Conservation (phyloP, 2,329 filamentous ascomycete species). For the Clarireedia monteithiana region DNA sequence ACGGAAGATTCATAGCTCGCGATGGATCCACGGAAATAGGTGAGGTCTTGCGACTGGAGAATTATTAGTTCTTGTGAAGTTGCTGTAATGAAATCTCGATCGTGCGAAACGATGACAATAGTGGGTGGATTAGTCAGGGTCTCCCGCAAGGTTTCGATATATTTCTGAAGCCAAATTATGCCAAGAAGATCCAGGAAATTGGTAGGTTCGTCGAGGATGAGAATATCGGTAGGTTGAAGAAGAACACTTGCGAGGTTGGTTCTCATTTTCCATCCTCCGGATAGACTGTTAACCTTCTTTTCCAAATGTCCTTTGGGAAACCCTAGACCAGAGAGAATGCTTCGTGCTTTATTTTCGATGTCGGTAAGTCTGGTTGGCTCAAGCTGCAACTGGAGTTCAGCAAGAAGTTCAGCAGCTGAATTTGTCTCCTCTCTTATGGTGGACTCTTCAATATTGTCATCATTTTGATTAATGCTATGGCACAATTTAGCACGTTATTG, state of each 20-base stretch:
- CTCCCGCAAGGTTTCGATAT: conserved; percentile 53
- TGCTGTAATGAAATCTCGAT: conserved; percentile 70
- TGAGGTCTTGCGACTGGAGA: conserved; percentile 61
- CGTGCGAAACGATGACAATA: conserved; percentile 74
- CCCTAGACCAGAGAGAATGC: conserved; percentile 47
- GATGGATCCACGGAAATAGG: conserved; percentile 69
- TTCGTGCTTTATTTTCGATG: conserved; percentile 58
- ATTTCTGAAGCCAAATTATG: conserved; percentile 76
- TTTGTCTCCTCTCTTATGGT: conserved; percentile 57
- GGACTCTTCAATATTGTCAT: conserved; percentile 48
- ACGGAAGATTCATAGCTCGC: conserved; percentile 62
- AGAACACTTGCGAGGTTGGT: conserved; percentile 57
- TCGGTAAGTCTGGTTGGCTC: conserved; percentile 58
- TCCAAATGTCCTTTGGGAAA: conserved; percentile 57
- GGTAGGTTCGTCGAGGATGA: conserved; percentile 80
- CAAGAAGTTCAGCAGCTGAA: conserved; percentile 61
- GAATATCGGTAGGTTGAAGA: conserved; percentile 64
- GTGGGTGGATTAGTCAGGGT: conserved; percentile 49
- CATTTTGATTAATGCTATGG: conserved; percentile 39
- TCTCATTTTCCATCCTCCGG: conserved; percentile 71
- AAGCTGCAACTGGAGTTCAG: conserved; percentile 58
- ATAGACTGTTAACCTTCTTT: conserved; percentile 56
- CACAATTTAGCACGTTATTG: background rate
- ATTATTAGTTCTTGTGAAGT: conserved; percentile 72
- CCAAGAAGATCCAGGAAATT: conserved; percentile 79